Evolutionary conservation across 140 eudicot genomes (phyloP).

Genomic region (Flaveria floridana): DNA sequence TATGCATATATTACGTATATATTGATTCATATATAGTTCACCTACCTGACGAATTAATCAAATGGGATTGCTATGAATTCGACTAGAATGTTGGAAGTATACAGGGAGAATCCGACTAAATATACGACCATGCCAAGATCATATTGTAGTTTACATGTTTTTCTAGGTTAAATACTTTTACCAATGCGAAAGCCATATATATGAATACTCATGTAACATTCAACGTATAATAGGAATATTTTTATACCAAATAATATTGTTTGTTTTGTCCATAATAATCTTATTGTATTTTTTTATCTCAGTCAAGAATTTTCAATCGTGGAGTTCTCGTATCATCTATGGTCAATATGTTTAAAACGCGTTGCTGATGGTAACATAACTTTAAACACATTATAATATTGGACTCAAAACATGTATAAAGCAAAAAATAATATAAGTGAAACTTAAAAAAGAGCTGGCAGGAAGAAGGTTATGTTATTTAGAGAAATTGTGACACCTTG

Average conservation of each 20-base stretch:
- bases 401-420: background rate
- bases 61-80: constrained; percentile 5
- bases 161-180: background rate
- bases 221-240: too few species aligned
- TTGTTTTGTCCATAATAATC: too few species aligned
- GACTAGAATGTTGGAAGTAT: constrained; percentile 16
- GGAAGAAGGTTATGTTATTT: background rate
- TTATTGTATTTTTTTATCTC: too few species aligned
- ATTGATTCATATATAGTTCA: constrained; percentile 16
- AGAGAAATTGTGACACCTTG: constrained; percentile 17
- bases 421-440: background rate
- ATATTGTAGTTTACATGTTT: background rate
- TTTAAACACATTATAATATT: background rate
- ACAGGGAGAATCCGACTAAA: constrained; percentile 23
- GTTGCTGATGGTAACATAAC: background rate
- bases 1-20: constrained; percentile 4
- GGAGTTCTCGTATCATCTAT: too few species aligned
- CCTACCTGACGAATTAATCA: background rate
- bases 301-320: too few species aligned
- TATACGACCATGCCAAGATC: constrained; percentile 20
- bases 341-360: too few species aligned
- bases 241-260: too few species aligned
- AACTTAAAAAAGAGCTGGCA: background rate
- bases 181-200: background rate
- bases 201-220: background rate